Evolutionary conservation across 1,284 basidiomycete genomes (phyloP).

Genomic region (Cryptococcus floricola): DNA sequence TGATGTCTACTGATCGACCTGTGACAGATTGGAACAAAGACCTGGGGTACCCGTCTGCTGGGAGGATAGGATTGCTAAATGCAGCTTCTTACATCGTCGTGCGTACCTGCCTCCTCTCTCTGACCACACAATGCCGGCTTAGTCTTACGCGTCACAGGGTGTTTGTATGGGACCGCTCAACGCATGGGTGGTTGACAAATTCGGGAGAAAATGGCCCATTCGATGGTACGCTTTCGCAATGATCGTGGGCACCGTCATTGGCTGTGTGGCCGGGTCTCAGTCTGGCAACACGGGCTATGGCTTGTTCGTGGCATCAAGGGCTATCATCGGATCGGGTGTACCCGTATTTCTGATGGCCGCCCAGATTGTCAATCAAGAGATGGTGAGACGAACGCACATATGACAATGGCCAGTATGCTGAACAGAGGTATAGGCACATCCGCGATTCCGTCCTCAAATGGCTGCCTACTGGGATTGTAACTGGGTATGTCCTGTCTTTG

Average conservation of each 20-base stretch:
- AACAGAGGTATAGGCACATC: constrained; percentile 7
- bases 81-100: constrained; percentile 10
- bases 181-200: constrained; percentile 6
- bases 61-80: constrained; percentile 8
- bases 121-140: too few relatives aligned
- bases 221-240: constrained; percentile 6
- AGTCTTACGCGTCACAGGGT: background rate
- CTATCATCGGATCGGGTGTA: constrained; percentile 9
- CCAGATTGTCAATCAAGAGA: constrained; percentile 18
- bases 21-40: constrained; percentile 8
- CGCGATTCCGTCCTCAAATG: constrained; percentile 9
- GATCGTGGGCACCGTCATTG: constrained; percentile 8
- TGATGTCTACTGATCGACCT: background rate
- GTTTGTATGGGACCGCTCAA: constrained; percentile 8
- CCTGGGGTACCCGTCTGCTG: constrained; percentile 6
- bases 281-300: constrained; percentile 3
- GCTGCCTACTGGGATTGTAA: constrained; percentile 15
- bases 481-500: background rate
- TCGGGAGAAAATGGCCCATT: constrained; percentile 9
- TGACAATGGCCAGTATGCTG: too few relatives aligned
- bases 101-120: too few relatives aligned
- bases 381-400: constrained; percentile 1
- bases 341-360: constrained; percentile 15
- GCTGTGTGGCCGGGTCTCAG: constrained; percentile 5
- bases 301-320: constrained; percentile 11